phyloP scores from a whole-genome alignment of 75 land plant genomes.

The Azolla pinnata region DNA sequence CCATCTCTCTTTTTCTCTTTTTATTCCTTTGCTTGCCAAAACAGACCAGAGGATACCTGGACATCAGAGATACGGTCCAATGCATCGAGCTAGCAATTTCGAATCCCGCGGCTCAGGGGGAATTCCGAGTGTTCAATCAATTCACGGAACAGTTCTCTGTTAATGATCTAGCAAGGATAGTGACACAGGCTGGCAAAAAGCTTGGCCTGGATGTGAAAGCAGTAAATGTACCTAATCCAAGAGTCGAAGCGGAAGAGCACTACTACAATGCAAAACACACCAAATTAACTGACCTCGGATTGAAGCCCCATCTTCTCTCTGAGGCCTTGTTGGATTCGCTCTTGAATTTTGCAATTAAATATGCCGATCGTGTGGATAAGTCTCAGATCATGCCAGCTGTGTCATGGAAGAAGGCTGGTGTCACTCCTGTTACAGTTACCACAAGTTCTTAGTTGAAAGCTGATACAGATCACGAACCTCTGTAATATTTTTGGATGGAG shows the following conservation, averaged over 20 bases:
- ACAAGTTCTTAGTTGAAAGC: slow-evolving; percentile 4
- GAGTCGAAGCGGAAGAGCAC: slow-evolving; percentile 97
- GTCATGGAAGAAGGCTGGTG: slow-evolving; percentile 92
- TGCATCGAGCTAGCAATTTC: slow-evolving; percentile 94
- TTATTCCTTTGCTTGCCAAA: slow-evolving; percentile 8
- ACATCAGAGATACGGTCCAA: slow-evolving; percentile 91
- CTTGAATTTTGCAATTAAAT: slow-evolving; percentile 80
- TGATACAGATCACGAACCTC: too few species aligned
- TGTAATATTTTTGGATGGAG: too few species aligned
- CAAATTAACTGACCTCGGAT: slow-evolving; percentile 79
- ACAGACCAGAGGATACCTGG: slow-evolving; percentile 92
- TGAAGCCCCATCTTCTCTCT: slow-evolving; percentile 80
- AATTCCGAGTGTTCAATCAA: slow-evolving; percentile 95
- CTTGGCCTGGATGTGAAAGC: slow-evolving; percentile 78
- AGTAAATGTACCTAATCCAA: slow-evolving; percentile 81
- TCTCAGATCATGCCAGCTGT: slow-evolving; percentile 92
- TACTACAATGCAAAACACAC: slow-evolving; percentile 99
- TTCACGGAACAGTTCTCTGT: slow-evolving; percentile 99
- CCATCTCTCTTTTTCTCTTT: neutral
- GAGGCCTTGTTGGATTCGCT: slow-evolving; percentile 91
- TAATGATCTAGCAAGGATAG: slow-evolving; percentile 73
- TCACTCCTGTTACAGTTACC: slow-evolving; percentile 56
- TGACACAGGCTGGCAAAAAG: slow-evolving; percentile 83
- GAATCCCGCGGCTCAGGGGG: slow-evolving; percentile 81
- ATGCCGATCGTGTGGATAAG: slow-evolving; percentile 76